These are phyloP conservation scores for Multifurca ochricompacta DNA, from an alignment of 768 basidiomycete genomes.

Conservation along the genomic window DNA sequence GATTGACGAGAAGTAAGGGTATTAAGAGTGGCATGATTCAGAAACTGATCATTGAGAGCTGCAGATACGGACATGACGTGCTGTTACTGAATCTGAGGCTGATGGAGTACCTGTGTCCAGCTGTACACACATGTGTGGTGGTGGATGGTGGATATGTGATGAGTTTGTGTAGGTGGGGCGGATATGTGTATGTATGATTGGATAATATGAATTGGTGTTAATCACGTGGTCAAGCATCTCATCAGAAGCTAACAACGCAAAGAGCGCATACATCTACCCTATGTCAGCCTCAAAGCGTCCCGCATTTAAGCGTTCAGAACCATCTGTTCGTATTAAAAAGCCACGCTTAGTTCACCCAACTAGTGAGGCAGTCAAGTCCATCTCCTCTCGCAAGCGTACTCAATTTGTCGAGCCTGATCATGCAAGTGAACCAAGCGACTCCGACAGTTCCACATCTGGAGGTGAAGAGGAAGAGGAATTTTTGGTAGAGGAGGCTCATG, in stretches of 20 bases:
- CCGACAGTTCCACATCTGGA: not conserved
- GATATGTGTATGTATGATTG: too few species aligned
- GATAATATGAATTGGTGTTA: too few species aligned
- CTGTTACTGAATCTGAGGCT: not conserved
- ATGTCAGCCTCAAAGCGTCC: conserved; percentile 14
- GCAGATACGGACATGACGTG: not conserved
- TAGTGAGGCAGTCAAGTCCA: not conserved
- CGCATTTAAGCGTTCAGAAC: not conserved
- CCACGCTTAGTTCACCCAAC: not conserved
- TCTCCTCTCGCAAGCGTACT: not conserved
- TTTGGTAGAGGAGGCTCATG: conserved; percentile 23
- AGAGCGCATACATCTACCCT: too few species aligned
- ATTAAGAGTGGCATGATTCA: not conserved
- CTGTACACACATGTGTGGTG: not conserved
- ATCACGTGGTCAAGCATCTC: not conserved
- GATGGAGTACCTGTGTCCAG: too few species aligned
- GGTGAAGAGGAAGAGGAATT: not conserved
- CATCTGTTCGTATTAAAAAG: not conserved
- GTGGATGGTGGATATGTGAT: too few species aligned
- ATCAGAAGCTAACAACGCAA: too few species aligned
- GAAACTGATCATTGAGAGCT: not conserved
- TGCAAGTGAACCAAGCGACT: not conserved
- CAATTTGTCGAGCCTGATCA: not conserved
- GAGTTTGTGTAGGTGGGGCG: too few species aligned
- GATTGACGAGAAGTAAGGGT: not conserved